Evolutionary conservation across 2,329 filamentous ascomycete genomes (phyloP), one percentile per base, ranked within the genome.

Genomic region (Cercospora sp.): DNA sequence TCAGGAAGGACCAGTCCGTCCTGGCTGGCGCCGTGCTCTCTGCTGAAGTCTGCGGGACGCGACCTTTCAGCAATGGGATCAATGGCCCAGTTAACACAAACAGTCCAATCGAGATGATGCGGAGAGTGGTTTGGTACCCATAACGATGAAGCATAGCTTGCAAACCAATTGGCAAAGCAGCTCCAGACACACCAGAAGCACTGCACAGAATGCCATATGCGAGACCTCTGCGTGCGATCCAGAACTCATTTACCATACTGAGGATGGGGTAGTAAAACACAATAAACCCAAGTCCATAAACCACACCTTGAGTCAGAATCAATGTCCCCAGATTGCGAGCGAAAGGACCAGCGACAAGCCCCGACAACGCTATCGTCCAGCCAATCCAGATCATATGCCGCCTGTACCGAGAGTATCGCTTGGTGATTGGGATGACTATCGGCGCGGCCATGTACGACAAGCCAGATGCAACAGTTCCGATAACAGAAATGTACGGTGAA

Each of bases 391-490:
- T 77, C 64, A 85, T 70, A 36, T 75, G 39, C 72, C 77, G 36
- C 79, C 84, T 72, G 78, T 85, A 68, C 80, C 75, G 59, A 77
- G 81, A 68, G 66, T 72, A 79, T 2, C 73, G 72, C 42, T 73
- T 74, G 28, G 84, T 81, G 31, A 85, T 62, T 31, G 79, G 79
- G 73, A 87, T 84, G 51, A 83, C 78, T 4, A 88, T 65, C 0
- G 86, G 84, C 9, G 81, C 79, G 18, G 81, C 81, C 18, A 89
- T 79, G 72, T 88, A 89, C 79, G 87, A 69, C 72, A 68, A 76
- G 82, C 86, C 86, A 86, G 75, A 86, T 3, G 87, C 83, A 65
- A 85, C 87, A 1, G 89, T 91, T 0, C 90, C 90, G 64, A 92
- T 87, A 13, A 87, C 81, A 31, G 89, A 84, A 60, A 91, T 87